phyloP scores from a whole-genome alignment of 805 yeast genomes.

The Lachancea kluyveri region DNA sequence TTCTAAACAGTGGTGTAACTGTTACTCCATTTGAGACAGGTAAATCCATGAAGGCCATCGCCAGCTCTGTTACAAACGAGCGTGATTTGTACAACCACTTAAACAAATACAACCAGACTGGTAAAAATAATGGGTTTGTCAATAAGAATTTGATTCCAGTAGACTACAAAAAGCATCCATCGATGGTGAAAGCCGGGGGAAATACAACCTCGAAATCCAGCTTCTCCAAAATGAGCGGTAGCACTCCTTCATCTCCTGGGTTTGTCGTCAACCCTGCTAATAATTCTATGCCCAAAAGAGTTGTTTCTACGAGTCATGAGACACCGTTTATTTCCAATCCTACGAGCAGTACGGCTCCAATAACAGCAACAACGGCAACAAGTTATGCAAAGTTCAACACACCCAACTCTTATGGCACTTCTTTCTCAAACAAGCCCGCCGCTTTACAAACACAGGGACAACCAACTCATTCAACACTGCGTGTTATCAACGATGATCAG shows the following conservation, averaged over 20 bases:
- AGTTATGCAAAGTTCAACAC: too few relatives aligned
- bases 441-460: too few relatives aligned
- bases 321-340: slow-evolving; percentile 25
- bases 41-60: slow-evolving; percentile 69
- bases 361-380: slow-evolving; percentile 6
- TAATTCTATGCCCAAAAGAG: slow-evolving; percentile 28
- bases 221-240: slow-evolving; percentile 14
- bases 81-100: slow-evolving; percentile 71
- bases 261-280: slow-evolving; percentile 26
- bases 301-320: slow-evolving; percentile 30
- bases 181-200: slow-evolving; percentile 37
- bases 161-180: slow-evolving; percentile 65
- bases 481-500: too few relatives aligned
- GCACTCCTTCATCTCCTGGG: slow-evolving; percentile 20
- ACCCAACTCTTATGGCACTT: too few relatives aligned
- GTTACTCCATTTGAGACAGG: slow-evolving; percentile 63
- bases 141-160: slow-evolving; percentile 53
- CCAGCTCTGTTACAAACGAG: slow-evolving; percentile 76
- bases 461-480: too few relatives aligned
- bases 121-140: slow-evolving; percentile 29
- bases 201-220: slow-evolving; percentile 10
- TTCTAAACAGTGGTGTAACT: slow-evolving; percentile 79
- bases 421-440: too few relatives aligned
- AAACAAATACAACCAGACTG: slow-evolving; percentile 36
- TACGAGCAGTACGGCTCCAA: slow-evolving; percentile 5